Conservation (phyloP, 306 rosid species). For the Fagus crenata region DNA sequence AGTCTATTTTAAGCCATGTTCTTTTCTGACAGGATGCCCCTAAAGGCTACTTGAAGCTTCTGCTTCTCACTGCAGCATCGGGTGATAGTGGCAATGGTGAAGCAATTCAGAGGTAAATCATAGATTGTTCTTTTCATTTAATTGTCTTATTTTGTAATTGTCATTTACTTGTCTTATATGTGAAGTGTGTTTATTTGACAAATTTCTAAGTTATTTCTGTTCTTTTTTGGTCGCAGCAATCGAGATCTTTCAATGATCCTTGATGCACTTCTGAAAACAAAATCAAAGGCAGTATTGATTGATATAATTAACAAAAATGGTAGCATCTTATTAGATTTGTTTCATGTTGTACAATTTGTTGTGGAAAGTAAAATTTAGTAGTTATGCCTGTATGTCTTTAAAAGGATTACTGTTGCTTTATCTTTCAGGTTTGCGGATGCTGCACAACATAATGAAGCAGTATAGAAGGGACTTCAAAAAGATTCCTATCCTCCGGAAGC, state of each 20-base stretch:
- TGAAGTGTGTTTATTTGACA: conserved; percentile 16
- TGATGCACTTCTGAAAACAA: conserved; percentile 93
- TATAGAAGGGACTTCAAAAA: conserved; percentile 89
- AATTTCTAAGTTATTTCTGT: neutral
- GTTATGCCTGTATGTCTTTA: conserved; percentile 9
- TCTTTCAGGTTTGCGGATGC: conserved; percentile 89
- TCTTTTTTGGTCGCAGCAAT: conserved; percentile 58
- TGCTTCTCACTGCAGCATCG: conserved; percentile 89
- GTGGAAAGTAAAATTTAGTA: neutral
- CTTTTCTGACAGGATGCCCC: conserved; percentile 72
- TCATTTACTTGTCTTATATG: conserved; percentile 21
- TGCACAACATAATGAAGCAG: conserved; percentile 88
- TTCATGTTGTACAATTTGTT: neutral
- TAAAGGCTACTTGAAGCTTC: conserved; percentile 91
- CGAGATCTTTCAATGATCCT: conserved; percentile 99
- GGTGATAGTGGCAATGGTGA: conserved; percentile 81
- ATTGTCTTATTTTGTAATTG: conserved; percentile 8
- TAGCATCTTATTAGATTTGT: conserved; percentile 33
- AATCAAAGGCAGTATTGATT: conserved; percentile 76
- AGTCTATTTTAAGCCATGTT: neutral
- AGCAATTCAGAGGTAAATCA: conserved; percentile 84
- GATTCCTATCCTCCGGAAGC: conserved; percentile 96
- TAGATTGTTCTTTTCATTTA: conserved; percentile 15
- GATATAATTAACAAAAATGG: conserved; percentile 94
- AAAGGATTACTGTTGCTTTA: conserved; percentile 26